Conservation (phyloP, 169 alveolate species). For the Plasmodium vivax region DNA sequence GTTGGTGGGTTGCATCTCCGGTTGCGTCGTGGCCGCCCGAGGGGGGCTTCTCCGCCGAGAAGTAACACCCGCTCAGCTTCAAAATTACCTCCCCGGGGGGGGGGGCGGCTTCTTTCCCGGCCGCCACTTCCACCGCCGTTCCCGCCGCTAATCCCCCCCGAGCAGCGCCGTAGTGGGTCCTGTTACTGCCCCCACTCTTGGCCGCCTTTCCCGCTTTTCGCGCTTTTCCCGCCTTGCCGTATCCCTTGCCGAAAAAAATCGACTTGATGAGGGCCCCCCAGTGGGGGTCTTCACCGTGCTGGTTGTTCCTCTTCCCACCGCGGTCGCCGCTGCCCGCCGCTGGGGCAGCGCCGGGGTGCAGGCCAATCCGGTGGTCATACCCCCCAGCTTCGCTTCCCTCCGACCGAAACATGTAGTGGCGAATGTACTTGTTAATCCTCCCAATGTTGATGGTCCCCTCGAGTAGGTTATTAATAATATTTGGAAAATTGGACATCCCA, state of each 20-base stretch:
- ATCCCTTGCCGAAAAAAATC: background rate
- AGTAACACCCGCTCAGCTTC: background rate
- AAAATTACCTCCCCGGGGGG: background rate
- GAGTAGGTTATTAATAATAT: constrained; percentile 21
- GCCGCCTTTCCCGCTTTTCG: no score
- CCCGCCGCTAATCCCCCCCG: background rate
- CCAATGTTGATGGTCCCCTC: constrained; percentile 37
- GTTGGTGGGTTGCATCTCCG: background rate
- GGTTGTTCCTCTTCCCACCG: background rate
- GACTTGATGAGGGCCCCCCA: background rate
- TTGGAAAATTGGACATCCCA: constrained; percentile 38
- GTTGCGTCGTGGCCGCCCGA: background rate
- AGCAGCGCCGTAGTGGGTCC: no score
- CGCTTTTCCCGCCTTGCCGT: background rate
- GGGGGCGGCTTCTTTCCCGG: no score
- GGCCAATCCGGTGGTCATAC: background rate
- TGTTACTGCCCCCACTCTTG: no score
- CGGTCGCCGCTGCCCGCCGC: no score
- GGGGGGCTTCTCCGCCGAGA: background rate
- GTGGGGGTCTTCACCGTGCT: background rate
- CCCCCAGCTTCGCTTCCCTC: background rate
- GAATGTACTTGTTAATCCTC: constrained; percentile 43
- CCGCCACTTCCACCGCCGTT: no score
- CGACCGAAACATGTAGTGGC: background rate
- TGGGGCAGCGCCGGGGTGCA: background rate